A percentile compares a stretch with the other conserved stretches of the same genome.
Conservation (phyloP, 257 asterid species). For the Solanum chmielewskii region DNA sequence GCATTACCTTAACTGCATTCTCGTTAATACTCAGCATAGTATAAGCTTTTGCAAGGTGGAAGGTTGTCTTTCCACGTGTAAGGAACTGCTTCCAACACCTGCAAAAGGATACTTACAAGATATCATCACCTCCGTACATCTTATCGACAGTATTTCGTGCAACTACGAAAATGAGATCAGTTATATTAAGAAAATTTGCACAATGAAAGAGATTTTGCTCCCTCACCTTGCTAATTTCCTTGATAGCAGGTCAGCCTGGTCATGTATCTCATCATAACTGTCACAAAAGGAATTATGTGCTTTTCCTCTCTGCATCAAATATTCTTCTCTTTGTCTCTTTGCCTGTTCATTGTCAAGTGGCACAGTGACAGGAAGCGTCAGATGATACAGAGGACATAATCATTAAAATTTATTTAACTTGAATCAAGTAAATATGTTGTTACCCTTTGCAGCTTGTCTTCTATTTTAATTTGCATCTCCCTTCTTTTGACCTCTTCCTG, state of each 20-base stretch:
- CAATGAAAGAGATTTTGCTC: not conserved
- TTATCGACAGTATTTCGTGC: not conserved
- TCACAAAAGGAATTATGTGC: conserved; percentile 12
- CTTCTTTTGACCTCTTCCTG: conserved; percentile 75
- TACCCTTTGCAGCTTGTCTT: conserved; percentile 75
- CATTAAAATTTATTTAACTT: not conserved
- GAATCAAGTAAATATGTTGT: not conserved
- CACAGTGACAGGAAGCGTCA: not conserved
- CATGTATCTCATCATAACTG: conserved; percentile 43
- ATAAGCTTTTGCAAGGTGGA: conserved; percentile 52
- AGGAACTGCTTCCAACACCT: conserved; percentile 73
- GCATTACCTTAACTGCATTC: conserved; percentile 61
- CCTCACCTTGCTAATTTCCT: conserved; percentile 63
- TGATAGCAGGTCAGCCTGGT: conserved; percentile 61
- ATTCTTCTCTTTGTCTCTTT: conserved; percentile 76
- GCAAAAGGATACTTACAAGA: not conserved
- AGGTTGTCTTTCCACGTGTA: conserved; percentile 40
- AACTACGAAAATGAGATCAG: not conserved
- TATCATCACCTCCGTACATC: not conserved
- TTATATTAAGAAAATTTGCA: not conserved
- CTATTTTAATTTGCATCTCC: conserved; percentile 69
- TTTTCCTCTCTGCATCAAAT: conserved; percentile 75
- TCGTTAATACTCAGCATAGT: conserved; percentile 46
- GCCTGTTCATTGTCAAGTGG: conserved; percentile 40
- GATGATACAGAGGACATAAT: not conserved